Percentiles rank a stretch among this genome's conserved stretches.
Conservation (phyloP, 176 grass and related monocot genomes). For the Carex littledalei region DNA sequence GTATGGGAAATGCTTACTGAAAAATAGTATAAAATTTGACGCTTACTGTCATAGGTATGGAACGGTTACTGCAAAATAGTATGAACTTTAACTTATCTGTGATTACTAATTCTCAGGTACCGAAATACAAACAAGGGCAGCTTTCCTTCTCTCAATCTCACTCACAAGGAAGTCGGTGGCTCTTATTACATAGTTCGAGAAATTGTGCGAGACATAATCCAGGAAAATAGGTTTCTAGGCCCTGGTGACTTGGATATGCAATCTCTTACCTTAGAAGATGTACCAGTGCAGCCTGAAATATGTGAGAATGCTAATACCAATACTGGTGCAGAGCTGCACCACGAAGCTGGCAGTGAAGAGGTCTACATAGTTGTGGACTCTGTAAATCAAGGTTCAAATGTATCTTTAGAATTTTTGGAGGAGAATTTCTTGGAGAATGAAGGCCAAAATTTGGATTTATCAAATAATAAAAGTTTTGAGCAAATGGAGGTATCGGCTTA, state of each 20-base stretch:
- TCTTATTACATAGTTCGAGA: constrained; percentile 95
- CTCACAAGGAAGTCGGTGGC: constrained; percentile 94
- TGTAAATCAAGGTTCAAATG: background rate
- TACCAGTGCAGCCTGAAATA: constrained; percentile 16
- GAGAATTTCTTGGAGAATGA: background rate
- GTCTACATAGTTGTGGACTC: background rate
- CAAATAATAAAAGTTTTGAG: background rate
- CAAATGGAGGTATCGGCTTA: background rate
- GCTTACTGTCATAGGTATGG: background rate
- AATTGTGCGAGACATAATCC: constrained; percentile 90
- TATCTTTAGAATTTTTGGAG: background rate
- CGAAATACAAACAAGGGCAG: constrained; percentile 56
- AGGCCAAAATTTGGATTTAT: background rate
- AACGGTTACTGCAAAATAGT: background rate
- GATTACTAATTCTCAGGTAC: constrained; percentile 47
- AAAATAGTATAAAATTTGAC: background rate
- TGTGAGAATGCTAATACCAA: constrained; percentile 1
- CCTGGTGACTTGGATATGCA: constrained; percentile 68
- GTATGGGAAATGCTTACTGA: background rate
- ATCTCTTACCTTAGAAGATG: constrained; percentile 54
- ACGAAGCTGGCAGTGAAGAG: background rate
- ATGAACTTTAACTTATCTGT: background rate
- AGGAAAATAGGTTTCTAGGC: constrained; percentile 87
- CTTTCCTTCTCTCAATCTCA: constrained; percentile 89
- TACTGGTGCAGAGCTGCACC: background rate